Base-by-base conservation (phyloP, 1,139 yeast species). In the Barnettozyma hawaiiensis region DNA sequence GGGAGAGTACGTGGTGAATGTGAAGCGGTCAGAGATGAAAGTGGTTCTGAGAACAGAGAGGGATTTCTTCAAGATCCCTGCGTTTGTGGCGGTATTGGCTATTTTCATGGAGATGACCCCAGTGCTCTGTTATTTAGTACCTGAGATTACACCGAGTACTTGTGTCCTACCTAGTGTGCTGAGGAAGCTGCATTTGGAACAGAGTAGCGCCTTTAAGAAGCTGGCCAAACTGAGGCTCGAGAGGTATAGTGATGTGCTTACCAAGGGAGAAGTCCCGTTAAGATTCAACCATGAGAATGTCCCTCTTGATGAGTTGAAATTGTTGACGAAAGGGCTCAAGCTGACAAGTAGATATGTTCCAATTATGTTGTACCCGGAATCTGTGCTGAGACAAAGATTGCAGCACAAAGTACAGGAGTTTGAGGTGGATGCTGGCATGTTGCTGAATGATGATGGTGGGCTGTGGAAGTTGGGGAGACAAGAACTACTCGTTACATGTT, bases 41-140 rank as follows among this genome's bases (percentile, higher is more conserved):
- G 58, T 74, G 7, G 59, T 82, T 27, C 59, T 73, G n/a, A 67
- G 94, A 40, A 78, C 87, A 0, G 71, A 70, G 9, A 58, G 58
- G 1, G 90, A 85, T 57, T 65, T 76, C 46, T 49, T 54, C 40
- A 82, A 81, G 56, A 64, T 85, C 18, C 94, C 94, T 3, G 21
- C 71, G 12, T 85, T 85, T 64, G 84, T 75, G 0, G 45, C 78
- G 1, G 57, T 83, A 0, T 73, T 81, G 46, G 58, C 76, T 18
- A 55, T 82, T 1, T 78, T 79, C 51, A 76, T 78, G 54, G 95
- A 85, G 53, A 54, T 66, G 40, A 81, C 90, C 1, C 85, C 92
- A 0, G 36, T 79, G 0, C 46, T 84, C 3, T 76, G 86, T 48
- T 71, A 71, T 46, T 51, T 68, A 1, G 62, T 82, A 41, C 94